phyloP scores from a whole-genome alignment of 139 green algal genomes.

The Haematococcus sp. region DNA sequence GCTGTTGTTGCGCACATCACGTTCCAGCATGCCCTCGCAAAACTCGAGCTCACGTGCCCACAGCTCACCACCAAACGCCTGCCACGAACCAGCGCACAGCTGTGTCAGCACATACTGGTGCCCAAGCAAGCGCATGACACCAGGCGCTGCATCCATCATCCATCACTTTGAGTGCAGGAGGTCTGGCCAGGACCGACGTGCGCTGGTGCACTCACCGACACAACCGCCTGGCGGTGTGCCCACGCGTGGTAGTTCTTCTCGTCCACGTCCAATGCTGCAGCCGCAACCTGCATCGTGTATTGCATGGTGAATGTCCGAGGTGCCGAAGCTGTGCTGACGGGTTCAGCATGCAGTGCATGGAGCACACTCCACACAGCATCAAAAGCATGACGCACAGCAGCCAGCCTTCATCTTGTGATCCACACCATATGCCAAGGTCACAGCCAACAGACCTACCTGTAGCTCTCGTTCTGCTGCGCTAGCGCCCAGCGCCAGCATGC shows the following conservation, averaged over 20 bases:
- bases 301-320: too few relatives aligned
- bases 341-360: constrained; percentile 5
- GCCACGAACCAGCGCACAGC: background rate
- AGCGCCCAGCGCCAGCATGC: constrained; percentile 41
- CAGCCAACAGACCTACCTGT: background rate
- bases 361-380: too few relatives aligned
- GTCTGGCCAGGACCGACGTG: background rate
- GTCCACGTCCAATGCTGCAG: constrained; percentile 58
- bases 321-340: too few relatives aligned
- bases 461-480: constrained; percentile 36
- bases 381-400: too few relatives aligned
- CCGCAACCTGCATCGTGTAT: constrained; percentile 8
- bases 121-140: background rate
- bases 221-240: constrained; percentile 72
- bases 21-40: constrained; percentile 39
- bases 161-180: background rate
- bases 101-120: background rate
- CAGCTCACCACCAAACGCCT: constrained; percentile 34
- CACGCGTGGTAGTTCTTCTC: constrained; percentile 92
- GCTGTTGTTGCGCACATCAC: constrained; percentile 86
- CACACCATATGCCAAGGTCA: background rate
- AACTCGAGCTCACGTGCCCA: constrained; percentile 62
- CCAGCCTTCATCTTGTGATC: too few relatives aligned
- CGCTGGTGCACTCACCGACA: constrained; percentile 8
- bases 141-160: background rate